phyloP scores from a whole-genome alignment of 768 basidiomycete species.

The Piloderma croceum region DNA sequence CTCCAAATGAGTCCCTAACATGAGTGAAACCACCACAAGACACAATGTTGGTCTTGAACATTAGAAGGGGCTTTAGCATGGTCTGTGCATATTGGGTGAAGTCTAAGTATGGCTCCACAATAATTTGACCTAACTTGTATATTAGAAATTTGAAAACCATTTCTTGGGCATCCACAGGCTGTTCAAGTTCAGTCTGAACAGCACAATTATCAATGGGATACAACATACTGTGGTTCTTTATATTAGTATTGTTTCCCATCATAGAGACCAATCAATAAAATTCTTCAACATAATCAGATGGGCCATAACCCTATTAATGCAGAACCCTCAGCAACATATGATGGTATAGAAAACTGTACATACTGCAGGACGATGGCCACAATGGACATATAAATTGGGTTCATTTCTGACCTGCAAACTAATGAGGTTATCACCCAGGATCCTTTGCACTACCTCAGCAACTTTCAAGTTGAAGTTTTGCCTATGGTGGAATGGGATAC shows the following conservation, averaged over 20 bases:
- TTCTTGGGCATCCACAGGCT: constrained; percentile 29
- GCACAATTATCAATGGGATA: constrained; percentile 32
- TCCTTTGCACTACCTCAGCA: constrained; percentile 51
- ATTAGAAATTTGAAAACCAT: constrained; percentile 41
- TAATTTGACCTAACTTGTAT: constrained; percentile 32
- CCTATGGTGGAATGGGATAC: constrained; percentile 65
- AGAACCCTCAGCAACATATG: too few relatives aligned
- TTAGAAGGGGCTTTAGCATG: constrained; percentile 35
- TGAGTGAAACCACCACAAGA: constrained; percentile 53
- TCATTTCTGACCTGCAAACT: constrained; percentile 73
- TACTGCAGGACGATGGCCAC: too few relatives aligned
- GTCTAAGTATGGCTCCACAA: constrained; percentile 33
- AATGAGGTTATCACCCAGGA: constrained; percentile 63
- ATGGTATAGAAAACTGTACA: too few relatives aligned
- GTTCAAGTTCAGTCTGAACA: constrained; percentile 37
- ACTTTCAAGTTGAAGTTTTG: constrained; percentile 46
- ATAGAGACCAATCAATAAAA: constrained; percentile 43
- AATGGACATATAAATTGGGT: constrained; percentile 70
- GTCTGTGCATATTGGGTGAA: constrained; percentile 28
- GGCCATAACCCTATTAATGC: constrained; percentile 16
- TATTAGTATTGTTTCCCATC: constrained; percentile 33
- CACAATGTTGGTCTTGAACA: constrained; percentile 52
- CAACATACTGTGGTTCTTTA: constrained; percentile 42
- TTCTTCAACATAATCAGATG: constrained; percentile 44
- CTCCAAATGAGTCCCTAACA: constrained; percentile 44